Percentiles rank a stretch among this genome's conserved stretches.
Evolutionary conservation across 208 protist genomes (phyloP).

Genomic region (Strigomonas culicis): DNA sequence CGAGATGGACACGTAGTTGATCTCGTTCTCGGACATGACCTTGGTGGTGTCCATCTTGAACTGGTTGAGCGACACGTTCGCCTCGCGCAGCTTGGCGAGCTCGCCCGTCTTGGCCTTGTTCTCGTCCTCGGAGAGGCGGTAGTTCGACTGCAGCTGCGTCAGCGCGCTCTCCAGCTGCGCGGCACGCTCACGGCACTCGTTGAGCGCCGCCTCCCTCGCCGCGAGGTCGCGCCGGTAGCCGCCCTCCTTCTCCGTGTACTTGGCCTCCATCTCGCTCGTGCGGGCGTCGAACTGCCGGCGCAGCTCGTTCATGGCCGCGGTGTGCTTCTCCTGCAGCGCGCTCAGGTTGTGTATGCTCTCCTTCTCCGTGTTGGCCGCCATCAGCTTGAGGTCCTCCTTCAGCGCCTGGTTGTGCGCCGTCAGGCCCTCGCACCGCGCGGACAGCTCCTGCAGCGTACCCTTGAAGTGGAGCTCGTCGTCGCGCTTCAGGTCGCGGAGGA

Average conservation of each 20-base stretch:
- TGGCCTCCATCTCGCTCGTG: constrained; percentile 14
- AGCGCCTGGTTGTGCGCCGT: neutral
- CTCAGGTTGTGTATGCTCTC: constrained; percentile 20
- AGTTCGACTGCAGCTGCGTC: constrained; percentile 12
- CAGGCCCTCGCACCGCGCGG: constrained; percentile 3
- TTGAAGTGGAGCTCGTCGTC: neutral
- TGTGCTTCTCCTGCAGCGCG: constrained; percentile 23
- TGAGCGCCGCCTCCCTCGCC: constrained; percentile 14
- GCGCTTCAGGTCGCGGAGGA: neutral
- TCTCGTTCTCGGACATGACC: constrained; percentile 68
- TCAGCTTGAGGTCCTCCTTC: constrained; percentile 19
- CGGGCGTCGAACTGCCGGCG: constrained; percentile 27
- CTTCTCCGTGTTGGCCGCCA: constrained; percentile 21
- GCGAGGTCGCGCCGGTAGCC: constrained; percentile 17
- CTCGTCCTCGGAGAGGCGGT: constrained; percentile 31
- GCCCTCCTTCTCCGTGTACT: constrained; percentile 17
- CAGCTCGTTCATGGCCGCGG: constrained; percentile 14
- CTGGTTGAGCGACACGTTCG: constrained; percentile 45
- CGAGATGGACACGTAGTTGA: constrained; percentile 72
- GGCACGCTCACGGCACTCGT: constrained; percentile 10
- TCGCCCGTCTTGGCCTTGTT: constrained; percentile 32
- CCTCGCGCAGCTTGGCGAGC: constrained; percentile 46
- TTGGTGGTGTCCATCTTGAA: constrained; percentile 59
- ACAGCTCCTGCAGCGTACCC: constrained; percentile 17
- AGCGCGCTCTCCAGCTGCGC: neutral